Evolutionary conservation across 768 basidiomycete genomes (phyloP).

Genomic region (Trametes gibbosa): DNA sequence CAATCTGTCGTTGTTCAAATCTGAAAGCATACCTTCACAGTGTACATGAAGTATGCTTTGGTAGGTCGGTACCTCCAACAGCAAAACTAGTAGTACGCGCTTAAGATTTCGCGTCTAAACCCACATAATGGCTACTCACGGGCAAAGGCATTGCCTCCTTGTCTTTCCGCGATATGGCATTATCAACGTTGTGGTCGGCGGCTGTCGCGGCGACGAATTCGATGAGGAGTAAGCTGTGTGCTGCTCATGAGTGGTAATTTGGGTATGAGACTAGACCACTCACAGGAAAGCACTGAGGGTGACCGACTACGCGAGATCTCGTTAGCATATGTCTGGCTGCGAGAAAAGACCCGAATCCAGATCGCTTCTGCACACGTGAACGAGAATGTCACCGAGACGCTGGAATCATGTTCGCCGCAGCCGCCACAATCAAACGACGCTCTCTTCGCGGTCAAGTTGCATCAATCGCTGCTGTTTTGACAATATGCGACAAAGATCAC

Average conservation of each 20-base stretch:
- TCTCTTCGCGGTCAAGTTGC: too few relatives aligned
- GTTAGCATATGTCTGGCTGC: conserved; percentile 2
- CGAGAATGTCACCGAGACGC: too few relatives aligned
- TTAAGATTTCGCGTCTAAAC: background rate
- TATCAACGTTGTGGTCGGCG: conserved; percentile 55
- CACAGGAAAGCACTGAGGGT: conserved; percentile 86
- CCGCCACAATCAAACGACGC: too few relatives aligned
- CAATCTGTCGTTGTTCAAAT: too few relatives aligned
- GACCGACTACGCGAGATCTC: conserved; percentile 49
- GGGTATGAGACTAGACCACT: conserved; percentile 26
- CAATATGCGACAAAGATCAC: too few relatives aligned
- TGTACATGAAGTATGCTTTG: conserved; percentile 90
- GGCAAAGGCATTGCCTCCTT: conserved; percentile 72
- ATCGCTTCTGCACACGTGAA: too few relatives aligned
- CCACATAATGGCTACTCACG: conserved; percentile 33
- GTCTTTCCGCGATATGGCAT: conserved; percentile 76
- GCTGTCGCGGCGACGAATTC: conserved; percentile 80
- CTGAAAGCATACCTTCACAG: conserved; percentile 63
- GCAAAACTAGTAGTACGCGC: conserved; percentile 54
- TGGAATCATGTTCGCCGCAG: too few relatives aligned
- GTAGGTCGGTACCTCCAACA: conserved; percentile 81
- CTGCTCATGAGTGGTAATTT: background rate
- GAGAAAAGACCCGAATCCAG: background rate
- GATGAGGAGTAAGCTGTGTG: conserved; percentile 66
- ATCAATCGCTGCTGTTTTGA: too few relatives aligned